These are phyloP conservation scores for Fusarium continuum DNA, from an alignment of 2,329 filamentous ascomycete genomes.

Conservation along the genomic window DNA sequence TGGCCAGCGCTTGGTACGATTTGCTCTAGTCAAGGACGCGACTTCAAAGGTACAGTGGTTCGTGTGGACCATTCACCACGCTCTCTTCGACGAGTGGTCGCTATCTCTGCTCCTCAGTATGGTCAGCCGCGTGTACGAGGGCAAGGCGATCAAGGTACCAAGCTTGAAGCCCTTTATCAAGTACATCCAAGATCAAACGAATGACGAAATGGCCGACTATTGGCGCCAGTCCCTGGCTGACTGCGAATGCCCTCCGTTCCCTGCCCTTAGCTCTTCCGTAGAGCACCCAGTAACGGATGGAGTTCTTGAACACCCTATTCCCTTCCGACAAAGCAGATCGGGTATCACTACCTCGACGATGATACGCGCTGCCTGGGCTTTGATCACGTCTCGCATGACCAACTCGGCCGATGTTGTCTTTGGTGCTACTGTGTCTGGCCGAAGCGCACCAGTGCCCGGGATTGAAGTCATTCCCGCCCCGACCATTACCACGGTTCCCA, in stretches of 20 bases:
- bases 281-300: neutral
- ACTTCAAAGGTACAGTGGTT: too few species aligned
- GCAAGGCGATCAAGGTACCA: neutral
- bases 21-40: too few species aligned
- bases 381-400: neutral
- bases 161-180: neutral
- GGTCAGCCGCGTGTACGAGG: neutral
- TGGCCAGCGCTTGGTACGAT: too few species aligned
- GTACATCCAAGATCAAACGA: neutral
- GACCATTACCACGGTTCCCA: slow-evolving; percentile 1
- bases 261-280: neutral
- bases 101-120: neutral
- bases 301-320: neutral
- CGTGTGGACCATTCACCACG: slow-evolving; percentile 4
- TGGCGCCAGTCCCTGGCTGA: neutral
- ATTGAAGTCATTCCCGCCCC: slow-evolving; percentile 1
- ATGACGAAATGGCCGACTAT: neutral
- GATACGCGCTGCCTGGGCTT: slow-evolving; percentile 1
- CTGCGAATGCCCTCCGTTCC: neutral
- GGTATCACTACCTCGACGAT: neutral
- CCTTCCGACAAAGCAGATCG: neutral
- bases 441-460: slow-evolving; percentile 1
- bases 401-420: neutral
- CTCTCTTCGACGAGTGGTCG: slow-evolving; percentile 1
- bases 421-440: neutral